Percentiles rank a stretch among this genome's conserved stretches.
phyloP scores from a whole-genome alignment of 2,329 filamentous ascomycete genomes.

The Xylaria polymorpha region DNA sequence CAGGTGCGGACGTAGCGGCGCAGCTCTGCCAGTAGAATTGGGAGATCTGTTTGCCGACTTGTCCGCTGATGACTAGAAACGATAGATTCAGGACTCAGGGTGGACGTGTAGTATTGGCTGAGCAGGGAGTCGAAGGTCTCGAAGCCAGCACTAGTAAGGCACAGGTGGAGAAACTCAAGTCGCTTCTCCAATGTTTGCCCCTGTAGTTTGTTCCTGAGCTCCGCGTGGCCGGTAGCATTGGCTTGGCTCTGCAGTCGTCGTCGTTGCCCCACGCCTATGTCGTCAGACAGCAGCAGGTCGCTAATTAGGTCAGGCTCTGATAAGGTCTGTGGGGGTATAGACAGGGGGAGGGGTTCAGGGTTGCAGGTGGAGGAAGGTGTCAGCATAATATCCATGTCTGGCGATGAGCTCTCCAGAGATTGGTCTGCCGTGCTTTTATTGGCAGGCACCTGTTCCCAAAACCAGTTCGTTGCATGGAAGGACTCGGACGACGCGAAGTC shows the following conservation, averaged over 20 bases:
- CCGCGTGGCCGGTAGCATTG: neutral
- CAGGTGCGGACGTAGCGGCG: conserved; percentile 11
- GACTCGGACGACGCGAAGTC: conserved; percentile 8
- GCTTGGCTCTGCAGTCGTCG: neutral
- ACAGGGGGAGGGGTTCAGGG: neutral
- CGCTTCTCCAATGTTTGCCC: conserved; percentile 16
- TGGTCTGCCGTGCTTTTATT: conserved; percentile 1
- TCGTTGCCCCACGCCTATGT: neutral
- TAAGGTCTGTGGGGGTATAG: conserved; percentile 1
- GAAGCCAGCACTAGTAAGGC: conserved; percentile 14
- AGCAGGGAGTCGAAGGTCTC: conserved; percentile 14
- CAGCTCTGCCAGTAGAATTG: conserved; percentile 1
- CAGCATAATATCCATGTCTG: conserved; percentile 14
- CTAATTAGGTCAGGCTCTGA: conserved; percentile 12
- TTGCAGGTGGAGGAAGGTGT: conserved; percentile 11
- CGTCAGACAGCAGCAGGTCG: conserved; percentile 7
- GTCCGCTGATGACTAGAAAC: conserved; percentile 15
- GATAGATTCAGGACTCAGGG: conserved; percentile 7
- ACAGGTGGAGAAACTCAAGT: conserved; percentile 21
- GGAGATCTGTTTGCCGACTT: conserved; percentile 18
- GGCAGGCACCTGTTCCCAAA: conserved; percentile 1
- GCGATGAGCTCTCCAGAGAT: conserved; percentile 1
- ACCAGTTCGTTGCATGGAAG: neutral
- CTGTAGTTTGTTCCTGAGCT: conserved; percentile 15
- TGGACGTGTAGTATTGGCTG: conserved; percentile 22